Base-by-base conservation (phyloP, 805 yeast species). In the Sporopachydermia quercuum region DNA sequence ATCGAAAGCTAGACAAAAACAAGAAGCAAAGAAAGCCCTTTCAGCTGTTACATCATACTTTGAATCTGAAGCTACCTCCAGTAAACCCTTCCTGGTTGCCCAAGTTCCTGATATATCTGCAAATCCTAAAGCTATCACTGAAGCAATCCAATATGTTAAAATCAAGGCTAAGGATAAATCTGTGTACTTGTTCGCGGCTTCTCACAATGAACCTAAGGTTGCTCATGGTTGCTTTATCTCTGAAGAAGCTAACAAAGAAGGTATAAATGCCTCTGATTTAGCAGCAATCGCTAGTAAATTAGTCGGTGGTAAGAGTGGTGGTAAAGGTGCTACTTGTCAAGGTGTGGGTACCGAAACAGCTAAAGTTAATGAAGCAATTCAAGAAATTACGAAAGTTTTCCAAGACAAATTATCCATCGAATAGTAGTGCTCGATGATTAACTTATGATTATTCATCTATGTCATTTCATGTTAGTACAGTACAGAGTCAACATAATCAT, bases 221-320 rank as follows among this genome's bases (percentile, higher is more conserved):
- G 97, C 96, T 11, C 98, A 91, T 55, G 98, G 96, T 48, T 86
- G 94, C 57, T 91, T 77, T 62, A 68, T 91, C 39, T 74, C 89
- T 2, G 76, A 81, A 45, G 76, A 61, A 35, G 82, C 86, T 34
- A 62, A 78, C 47, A 66, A 66, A 37, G 70, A 76, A 55, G 86
- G 86, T 49, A 67, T 85, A 15, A 70, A 78, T 47, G 87, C 93
- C 40, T 70, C 78, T 42, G 86, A 74, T 18, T 69, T 86, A 49
- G 93, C 93, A 19, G 61, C 68, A 40, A 63, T 70, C 42, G 97
- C 82, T 36, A 66, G 87, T 36, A 61, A 65, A 30, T 65, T 68
- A 51, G 75, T 91, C 50, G 99, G 98, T 48, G 99, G 99, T 61
- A 85, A 81, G 60, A 93, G 95, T 43, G 99, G 99, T 64, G 99